phyloP scores from a whole-genome alignment of 805 yeast genomes.

The Grigorovia yakushimaensis region DNA sequence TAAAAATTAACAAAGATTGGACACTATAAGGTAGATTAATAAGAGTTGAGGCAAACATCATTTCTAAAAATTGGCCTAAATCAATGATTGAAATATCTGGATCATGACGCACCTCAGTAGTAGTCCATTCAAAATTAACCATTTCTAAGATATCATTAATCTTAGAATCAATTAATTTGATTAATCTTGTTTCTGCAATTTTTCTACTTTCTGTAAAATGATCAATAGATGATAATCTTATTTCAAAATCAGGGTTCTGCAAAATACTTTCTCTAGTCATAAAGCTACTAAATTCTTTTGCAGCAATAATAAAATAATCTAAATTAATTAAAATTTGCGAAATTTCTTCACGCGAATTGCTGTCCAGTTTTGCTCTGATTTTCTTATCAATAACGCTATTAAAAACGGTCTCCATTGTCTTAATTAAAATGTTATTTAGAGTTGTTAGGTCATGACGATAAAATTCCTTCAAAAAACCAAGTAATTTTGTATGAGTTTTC shows the following conservation, averaged over 20 bases:
- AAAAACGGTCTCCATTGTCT: constrained; percentile 59
- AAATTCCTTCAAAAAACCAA: constrained; percentile 57
- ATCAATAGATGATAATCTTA: constrained; percentile 42
- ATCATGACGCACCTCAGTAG: constrained; percentile 39
- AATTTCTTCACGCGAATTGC: constrained; percentile 78
- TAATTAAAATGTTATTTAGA: constrained; percentile 48
- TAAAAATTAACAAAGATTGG: constrained; percentile 67
- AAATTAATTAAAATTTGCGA: constrained; percentile 83
- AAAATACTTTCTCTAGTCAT: constrained; percentile 32
- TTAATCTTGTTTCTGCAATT: constrained; percentile 69
- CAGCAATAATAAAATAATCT: constrained; percentile 74
- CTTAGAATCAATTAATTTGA: constrained; percentile 71
- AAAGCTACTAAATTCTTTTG: constrained; percentile 46
- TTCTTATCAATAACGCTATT: constrained; percentile 56
- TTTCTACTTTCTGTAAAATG: constrained; percentile 51
- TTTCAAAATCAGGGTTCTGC: constrained; percentile 31
- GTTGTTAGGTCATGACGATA: constrained; percentile 52
- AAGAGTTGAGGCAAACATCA: constrained; percentile 77
- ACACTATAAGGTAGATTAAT: constrained; percentile 71
- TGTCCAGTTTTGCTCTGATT: constrained; percentile 49
- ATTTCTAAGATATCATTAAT: constrained; percentile 72
- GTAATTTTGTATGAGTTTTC: constrained; percentile 51
- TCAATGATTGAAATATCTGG: constrained; percentile 74
- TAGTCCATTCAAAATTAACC: constrained; percentile 79
- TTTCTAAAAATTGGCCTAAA: constrained; percentile 74